Evolutionary conservation across 106 monocot genomes (phyloP), one percentile per base, ranked within the genome.

Genomic region (Dioscorea alata): DNA sequence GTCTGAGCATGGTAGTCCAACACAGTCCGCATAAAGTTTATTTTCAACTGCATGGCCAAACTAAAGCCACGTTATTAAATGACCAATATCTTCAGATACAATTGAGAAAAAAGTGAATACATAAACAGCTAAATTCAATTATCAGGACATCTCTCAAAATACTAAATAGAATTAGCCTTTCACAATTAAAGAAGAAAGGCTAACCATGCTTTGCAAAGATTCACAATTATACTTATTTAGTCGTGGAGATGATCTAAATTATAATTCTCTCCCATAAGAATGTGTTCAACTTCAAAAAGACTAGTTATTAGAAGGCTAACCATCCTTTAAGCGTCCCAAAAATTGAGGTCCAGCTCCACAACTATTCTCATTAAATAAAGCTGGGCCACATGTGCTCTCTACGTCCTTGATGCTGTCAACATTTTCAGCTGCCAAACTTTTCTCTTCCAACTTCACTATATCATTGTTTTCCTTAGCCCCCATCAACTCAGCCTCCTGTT

Each of bases 21-120:
- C 80, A 67, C 49, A 15, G 33, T 74, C 72, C 72, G 52, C 67
- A 72, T 16, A 61, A 63, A 78, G 28, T 4, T 48, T 28, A 42
- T 50, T 57, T 63, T 80, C 74, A 64, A 60, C 75, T 74, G 68
- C 67, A 74, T 17, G 0, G 49, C 42, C 23, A 23, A 71, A 57
- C 67, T 48, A 77, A 63, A 28, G 12, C 21, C 9, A 6, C 14
- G 13, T 23, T 12, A 50, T 0, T 1, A 50, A 60, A 48, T 65
- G 42, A 42, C 42, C 42, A 42, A 28, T 28, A 28, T 28, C 28
- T 28, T 28, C 28, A 28, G 28, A 28, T 28, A 28, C 28, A 28
- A 28, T 28, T 28, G 28, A 1, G 28, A 28, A 28, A 28, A 28
- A 28, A 28, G 28, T 28, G 28, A 28, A 28, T 28, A 28, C 28